Evolutionary conservation across 2,329 filamentous ascomycete genomes (phyloP), one percentile per base, ranked within the genome.

Genomic region (Achaetomium macrosporum): DNA sequence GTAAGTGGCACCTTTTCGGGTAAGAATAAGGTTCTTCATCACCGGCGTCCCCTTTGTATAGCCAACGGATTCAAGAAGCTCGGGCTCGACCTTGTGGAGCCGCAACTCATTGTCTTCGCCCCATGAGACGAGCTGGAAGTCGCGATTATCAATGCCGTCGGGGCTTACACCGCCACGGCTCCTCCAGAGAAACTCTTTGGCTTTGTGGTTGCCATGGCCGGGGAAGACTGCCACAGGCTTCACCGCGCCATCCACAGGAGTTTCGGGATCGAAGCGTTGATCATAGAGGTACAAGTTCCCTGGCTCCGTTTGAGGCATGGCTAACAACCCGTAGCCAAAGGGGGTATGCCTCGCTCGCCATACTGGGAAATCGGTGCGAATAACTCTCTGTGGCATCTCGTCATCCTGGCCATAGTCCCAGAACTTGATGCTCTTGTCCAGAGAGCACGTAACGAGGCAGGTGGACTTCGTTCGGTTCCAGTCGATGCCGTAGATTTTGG

Each of bases 91-190:
- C 44, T 83, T 84, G 65, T 95, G 88, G 29, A 96, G 75, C 45
- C 87, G 84, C 30, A 96, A 74, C 63, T 90, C 82, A 59, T 87
- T 87, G 66, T 96, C 92, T 45, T 88, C 85, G 25, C 90, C 90
- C 91, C 91, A 96, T 0, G 91, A 91, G 0, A 96, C 88, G 16
- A 96, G 76, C 67, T 96, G 91, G 58, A 96, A 96, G 48, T 96
- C 91, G 61, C 92, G 82, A 57, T 90, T 76, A 63, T 96, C 91
- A 42, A 86, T 71, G n/a, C 80, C 78, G 50, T 89, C 81, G 15
- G 82, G 78, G 16, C 79, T 78, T 17, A 85, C 76, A 15, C 71
- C 71, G 36, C 91, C 91, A 51, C 91, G 82, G 44, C 82, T 81
- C 66, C 91, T 81, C 91, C 91, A 96, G 11, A 96, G 72, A 56